Evolutionary conservation across 805 yeast genomes (phyloP).

Genomic region (Starmerella etchellsii): DNA sequence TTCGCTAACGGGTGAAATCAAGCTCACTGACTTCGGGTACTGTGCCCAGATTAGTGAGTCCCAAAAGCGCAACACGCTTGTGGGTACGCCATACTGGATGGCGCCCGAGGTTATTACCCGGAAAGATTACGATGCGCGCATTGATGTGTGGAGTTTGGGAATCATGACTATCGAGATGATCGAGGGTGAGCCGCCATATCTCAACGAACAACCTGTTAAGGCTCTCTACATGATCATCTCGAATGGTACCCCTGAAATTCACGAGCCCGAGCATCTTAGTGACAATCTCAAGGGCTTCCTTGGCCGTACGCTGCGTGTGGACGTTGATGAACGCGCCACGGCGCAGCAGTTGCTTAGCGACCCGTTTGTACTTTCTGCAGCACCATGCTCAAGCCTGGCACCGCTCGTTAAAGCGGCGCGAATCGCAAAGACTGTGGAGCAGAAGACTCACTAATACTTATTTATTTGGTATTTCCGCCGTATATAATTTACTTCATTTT

Average conservation of each 20-base stretch:
- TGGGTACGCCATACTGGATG: conserved; percentile 97
- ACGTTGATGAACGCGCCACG: conserved; percentile 66
- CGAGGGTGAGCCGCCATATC: conserved; percentile 74
- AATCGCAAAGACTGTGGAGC: conserved; percentile 21
- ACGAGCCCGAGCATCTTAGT: conserved; percentile 73
- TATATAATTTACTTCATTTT: too few relatives aligned
- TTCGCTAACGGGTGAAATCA: conserved; percentile 74
- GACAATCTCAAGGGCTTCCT: conserved; percentile 55
- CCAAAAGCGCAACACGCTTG: conserved; percentile 88
- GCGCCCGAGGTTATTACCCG: conserved; percentile 77
- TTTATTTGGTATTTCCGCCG: too few relatives aligned
- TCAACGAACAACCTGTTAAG: conserved; percentile 76
- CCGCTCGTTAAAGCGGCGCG: conserved; percentile 28
- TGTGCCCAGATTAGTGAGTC: conserved; percentile 85
- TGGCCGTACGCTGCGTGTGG: conserved; percentile 67
- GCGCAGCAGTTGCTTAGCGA: conserved; percentile 61
- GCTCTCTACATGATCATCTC: conserved; percentile 91
- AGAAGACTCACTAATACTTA: conserved; percentile 6
- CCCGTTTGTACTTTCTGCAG: conserved; percentile 35
- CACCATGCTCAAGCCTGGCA: conserved; percentile 24
- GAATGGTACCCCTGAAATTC: conserved; percentile 88
- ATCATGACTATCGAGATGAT: conserved; percentile 82
- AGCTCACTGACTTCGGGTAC: conserved; percentile 90
- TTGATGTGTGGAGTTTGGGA: conserved; percentile 73
- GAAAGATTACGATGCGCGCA: conserved; percentile 69